Evolutionary conservation across 1,139 yeast genomes (phyloP), one percentile per base, ranked within the genome.

Genomic region (Taphrina populina): DNA sequence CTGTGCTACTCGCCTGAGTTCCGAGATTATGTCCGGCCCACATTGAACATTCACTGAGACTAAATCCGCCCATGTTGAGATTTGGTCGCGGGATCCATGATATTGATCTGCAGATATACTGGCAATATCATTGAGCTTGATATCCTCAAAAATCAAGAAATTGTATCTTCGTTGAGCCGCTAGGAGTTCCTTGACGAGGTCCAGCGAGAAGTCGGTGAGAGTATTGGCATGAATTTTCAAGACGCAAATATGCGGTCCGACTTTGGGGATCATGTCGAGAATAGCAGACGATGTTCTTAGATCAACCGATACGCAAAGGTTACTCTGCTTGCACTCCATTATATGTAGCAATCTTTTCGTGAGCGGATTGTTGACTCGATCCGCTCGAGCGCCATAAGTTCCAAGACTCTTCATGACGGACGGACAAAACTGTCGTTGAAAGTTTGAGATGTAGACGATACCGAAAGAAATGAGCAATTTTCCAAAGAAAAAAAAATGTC

Each of bases 111-210:
- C 88, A 52, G 90, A 98, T 1, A 98, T 92, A 66, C 88, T 88
- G n/a, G 98, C 98, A 65, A 92, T 92, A 70, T 92, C 98, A 26
- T 98, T 98, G 71, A 94, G 94, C 73, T 92, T 92, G 62, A 98
- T 79, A 71, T 90, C 97, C 71, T 90, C 97, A 67, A 90, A 90
- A 62, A 90, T 83, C 76, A 90, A 71, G 64, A 90, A 90, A 61
- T 84, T 79, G 33, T 29, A 13, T 2, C n/a, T 29, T 13, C n/a
- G 11, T 2, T 11, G n/a, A 2, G n/a, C 2, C 11, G n/a, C n/a
- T 13, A 11, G 11, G 33, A 29, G 33, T 29, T 29, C n/a, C 33
- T 29, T 13, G 33, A 29, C 33, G n/a, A 29, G n/a, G n/a, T 29
- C 33, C n/a, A 11, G 11, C n/a, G 11, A 11, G 69, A 88, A 92